Conservation (phyloP, 1,284 basidiomycete genomes). For the Cutaneotrichosporon sp. region DNA sequence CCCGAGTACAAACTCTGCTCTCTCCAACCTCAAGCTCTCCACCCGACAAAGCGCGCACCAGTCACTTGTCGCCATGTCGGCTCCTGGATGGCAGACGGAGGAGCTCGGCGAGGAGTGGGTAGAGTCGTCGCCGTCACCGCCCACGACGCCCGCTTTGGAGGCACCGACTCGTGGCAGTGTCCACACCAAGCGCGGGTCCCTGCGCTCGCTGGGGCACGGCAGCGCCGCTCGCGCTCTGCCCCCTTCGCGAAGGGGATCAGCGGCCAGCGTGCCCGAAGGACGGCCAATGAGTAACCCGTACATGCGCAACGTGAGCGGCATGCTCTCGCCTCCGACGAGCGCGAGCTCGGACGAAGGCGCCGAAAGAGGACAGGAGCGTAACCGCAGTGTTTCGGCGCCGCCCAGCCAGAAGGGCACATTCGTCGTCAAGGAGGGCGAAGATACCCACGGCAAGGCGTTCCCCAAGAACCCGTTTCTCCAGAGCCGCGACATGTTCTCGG, state of each 20-base stretch:
- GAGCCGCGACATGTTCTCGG: conserved; percentile 73
- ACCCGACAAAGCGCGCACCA: not conserved
- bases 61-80: conserved; percentile 20
- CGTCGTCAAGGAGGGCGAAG: conserved; percentile 68
- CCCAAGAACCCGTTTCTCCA: conserved; percentile 33
- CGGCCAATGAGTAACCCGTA: conserved; percentile 14
- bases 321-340: conserved; percentile 17
- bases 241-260: conserved; percentile 14
- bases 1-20: not conserved
- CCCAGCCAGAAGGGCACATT: conserved; percentile 59
- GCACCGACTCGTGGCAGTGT: conserved; percentile 14
- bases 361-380: not conserved
- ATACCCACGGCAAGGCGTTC: conserved; percentile 49
- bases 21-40: conserved; percentile 2
- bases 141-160: conserved; percentile 54
- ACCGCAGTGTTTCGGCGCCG: conserved; percentile 4
- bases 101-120: conserved; percentile 74
- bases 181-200: conserved; percentile 37
- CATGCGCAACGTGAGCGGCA: conserved; percentile 13
- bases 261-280: conserved; percentile 5
- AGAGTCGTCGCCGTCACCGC: conserved; percentile 52
- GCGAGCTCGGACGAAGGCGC: conserved; percentile 4
- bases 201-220: conserved; percentile 30
- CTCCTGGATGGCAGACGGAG: conserved; percentile 69
- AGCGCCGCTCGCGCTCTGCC: conserved; percentile 34